These are phyloP conservation scores for Phaffomyces opuntiae DNA, from an alignment of 805 yeast species.

Conservation along the genomic window DNA sequence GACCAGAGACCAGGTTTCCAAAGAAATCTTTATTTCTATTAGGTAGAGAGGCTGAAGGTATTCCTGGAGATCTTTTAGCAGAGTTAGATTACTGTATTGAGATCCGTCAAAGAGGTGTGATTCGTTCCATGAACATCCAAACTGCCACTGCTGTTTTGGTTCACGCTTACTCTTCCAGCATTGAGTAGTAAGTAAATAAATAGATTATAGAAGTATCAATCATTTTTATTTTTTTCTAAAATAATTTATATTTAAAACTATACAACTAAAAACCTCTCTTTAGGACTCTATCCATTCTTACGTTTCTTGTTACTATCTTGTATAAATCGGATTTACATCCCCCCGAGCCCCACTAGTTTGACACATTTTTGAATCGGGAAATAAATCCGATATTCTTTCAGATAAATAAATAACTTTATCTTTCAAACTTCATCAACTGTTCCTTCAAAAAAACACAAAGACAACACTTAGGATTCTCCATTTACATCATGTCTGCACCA, in stretches of 20 bases:
- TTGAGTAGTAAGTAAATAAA: not conserved
- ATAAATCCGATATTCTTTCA: not conserved
- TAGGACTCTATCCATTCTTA: too few relatives aligned
- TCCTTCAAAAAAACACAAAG: too few relatives aligned
- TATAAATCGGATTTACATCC: too few relatives aligned
- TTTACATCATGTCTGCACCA: not conserved
- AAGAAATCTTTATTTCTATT: conserved; percentile 66
- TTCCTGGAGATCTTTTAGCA: conserved; percentile 77
- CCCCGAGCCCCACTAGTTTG: not conserved
- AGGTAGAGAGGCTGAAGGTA: conserved; percentile 87
- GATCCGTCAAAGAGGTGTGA: conserved; percentile 86
- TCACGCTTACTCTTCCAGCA: conserved; percentile 63
- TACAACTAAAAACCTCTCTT: too few relatives aligned
- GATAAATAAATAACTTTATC: not conserved
- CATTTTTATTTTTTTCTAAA: too few relatives aligned
- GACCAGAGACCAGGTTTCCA: conserved; percentile 64
- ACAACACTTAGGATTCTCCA: not conserved
- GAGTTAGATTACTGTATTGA: conserved; percentile 85
- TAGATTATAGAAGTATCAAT: too few relatives aligned
- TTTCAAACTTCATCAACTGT: not conserved
- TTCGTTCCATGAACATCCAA: conserved; percentile 93
- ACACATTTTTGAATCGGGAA: not conserved
- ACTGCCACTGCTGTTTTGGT: conserved; percentile 94
- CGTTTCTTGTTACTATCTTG: too few relatives aligned
- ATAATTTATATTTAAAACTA: too few relatives aligned